phyloP scores from a whole-genome alignment of 495 filamentous ascomycete species.

The Bacidia rubella region DNA sequence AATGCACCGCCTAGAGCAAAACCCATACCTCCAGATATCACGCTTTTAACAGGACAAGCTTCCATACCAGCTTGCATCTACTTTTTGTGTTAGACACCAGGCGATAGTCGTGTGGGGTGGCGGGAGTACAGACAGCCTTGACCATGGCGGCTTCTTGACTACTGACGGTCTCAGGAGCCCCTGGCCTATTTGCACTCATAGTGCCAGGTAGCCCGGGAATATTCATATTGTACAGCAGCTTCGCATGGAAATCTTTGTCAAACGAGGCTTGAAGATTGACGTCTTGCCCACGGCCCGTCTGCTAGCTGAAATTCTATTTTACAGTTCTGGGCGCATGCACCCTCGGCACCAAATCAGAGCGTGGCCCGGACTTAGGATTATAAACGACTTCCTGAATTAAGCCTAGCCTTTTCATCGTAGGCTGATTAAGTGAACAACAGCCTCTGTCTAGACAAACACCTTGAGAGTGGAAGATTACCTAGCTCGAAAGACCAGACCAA shows the following conservation, averaged over 20 bases:
- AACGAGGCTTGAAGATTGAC: no score
- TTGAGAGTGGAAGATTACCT: no score
- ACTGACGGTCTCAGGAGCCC: constrained; percentile 28
- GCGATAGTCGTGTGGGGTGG: background rate
- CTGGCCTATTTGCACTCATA: constrained; percentile 18
- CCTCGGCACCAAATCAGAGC: no score
- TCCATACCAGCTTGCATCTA: constrained; percentile 79
- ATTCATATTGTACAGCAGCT: constrained; percentile 31
- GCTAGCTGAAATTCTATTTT: no score
- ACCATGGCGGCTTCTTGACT: constrained; percentile 41
- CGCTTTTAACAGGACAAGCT: constrained; percentile 73
- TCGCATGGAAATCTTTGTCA: no score
- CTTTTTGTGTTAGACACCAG: background rate
- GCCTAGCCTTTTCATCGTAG: no score
- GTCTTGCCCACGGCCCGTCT: no score
- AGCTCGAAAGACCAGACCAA: background rate
- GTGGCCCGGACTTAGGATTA: no score
- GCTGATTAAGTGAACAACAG: no score
- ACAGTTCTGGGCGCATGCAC: no score
- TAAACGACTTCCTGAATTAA: no score
- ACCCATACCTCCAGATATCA: constrained; percentile 70
- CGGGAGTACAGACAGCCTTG: constrained; percentile 30
- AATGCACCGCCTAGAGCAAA: constrained; percentile 88
- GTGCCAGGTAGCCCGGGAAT: constrained; percentile 30
- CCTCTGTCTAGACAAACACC: no score